Evolutionary conservation across 495 filamentous ascomycete genomes (phyloP).

Genomic region (Penicillium goetzii): DNA sequence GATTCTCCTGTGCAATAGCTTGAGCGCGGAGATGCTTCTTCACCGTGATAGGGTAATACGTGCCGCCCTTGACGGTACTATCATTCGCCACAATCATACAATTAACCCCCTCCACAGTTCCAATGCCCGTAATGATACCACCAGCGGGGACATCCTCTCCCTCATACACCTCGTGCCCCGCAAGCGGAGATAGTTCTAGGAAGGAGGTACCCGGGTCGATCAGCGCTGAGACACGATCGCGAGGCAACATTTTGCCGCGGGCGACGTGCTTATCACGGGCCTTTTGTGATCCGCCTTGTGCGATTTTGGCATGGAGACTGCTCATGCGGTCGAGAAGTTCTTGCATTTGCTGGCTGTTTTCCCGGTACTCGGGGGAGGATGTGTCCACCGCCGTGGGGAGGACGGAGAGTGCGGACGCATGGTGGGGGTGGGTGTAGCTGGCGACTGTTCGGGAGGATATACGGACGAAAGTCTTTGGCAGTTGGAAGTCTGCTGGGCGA

Average conservation of each 20-base stretch:
- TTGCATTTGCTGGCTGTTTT: conserved; percentile 80
- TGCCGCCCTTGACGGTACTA: conserved; percentile 98
- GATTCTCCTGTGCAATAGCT: conserved; percentile 87
- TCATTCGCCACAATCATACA: conserved; percentile 98
- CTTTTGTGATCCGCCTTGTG: conserved; percentile 78
- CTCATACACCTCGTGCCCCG: conserved; percentile 83
- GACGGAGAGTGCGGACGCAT: conserved; percentile 75
- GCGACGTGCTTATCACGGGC: conserved; percentile 87
- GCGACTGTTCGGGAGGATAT: conserved; percentile 42
- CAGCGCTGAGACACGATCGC: conserved; percentile 85
- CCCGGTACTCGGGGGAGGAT: conserved; percentile 73
- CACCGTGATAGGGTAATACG: conserved; percentile 96
- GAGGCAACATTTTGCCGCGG: conserved; percentile 90
- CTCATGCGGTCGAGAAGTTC: conserved; percentile 68
- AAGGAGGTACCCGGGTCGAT: conserved; percentile 90
- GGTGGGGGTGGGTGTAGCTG: conserved; percentile 67
- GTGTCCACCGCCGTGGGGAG: conserved; percentile 78
- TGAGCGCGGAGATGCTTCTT: conserved; percentile 97
- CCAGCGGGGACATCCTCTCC: conserved; percentile 85
- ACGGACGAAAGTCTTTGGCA: conserved; percentile 6
- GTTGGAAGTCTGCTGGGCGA: conserved; percentile 16
- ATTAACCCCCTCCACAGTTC: conserved; percentile 84
- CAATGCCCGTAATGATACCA: conserved; percentile 92
- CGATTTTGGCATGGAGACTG: conserved; percentile 68
- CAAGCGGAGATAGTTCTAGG: conserved; percentile 85